phyloP scores from a whole-genome alignment of 73 alveolate genomes.

The Paramecium sonneborni region DNA sequence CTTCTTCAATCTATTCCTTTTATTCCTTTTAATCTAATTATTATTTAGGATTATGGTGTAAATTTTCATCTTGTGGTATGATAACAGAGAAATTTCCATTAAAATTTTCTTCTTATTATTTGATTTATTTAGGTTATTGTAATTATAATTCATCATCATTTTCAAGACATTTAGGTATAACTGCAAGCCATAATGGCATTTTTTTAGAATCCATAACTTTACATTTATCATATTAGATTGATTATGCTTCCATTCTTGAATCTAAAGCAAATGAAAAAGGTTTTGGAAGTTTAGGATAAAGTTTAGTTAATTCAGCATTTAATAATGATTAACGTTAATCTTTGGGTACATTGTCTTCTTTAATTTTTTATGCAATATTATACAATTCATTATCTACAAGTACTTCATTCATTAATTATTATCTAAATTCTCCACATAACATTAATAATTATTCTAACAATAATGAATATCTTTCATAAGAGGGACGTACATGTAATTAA shows the following conservation, averaged over 20 bases:
- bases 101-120: background rate
- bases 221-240: conserved; percentile 51
- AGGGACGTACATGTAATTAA: conserved; percentile 76
- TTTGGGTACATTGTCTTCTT: conserved; percentile 38
- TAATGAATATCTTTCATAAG: conserved; percentile 82
- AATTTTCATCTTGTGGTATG: background rate
- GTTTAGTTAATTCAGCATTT: background rate
- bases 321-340: background rate
- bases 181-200: conserved; percentile 64
- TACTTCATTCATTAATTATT: conserved; percentile 72
- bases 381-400: conserved; percentile 72
- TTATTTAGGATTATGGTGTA: background rate
- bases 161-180: background rate
- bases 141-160: background rate
- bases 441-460: conserved; percentile 79
- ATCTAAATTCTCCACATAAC: conserved; percentile 85
- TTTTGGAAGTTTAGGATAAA: conserved; percentile 33
- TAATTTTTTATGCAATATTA: conserved; percentile 48
- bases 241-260: conserved; percentile 62
- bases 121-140: background rate
- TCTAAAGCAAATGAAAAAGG: conserved; percentile 65
- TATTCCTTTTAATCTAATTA: background rate
- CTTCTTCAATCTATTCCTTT: background rate
- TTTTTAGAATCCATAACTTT: conserved; percentile 68
- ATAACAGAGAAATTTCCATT: background rate